Percentiles rank a stretch among this genome's conserved stretches.
Conservation (phyloP, 768 basidiomycete genomes). For the Xerocomus potaroensis region DNA sequence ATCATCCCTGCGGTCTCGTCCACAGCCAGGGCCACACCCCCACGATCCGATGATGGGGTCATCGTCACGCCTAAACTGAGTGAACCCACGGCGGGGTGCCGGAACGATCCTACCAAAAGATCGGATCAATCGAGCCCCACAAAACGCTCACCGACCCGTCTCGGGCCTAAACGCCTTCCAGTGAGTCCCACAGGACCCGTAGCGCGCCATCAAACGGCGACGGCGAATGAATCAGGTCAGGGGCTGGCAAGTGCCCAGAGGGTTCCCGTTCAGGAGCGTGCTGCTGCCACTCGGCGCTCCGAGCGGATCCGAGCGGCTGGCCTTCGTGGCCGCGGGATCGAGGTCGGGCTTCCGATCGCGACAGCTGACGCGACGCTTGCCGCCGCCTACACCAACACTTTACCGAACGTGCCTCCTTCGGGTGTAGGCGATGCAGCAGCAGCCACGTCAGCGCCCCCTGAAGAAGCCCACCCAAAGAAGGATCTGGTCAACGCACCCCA, state of each 20-base stretch:
- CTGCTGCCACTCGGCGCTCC: not conserved
- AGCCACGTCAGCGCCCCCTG: not conserved
- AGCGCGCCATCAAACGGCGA: not conserved
- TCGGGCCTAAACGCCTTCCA: conserved; percentile 5
- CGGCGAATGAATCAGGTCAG: not conserved
- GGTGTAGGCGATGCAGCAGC: not conserved
- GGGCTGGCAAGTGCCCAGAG: not conserved
- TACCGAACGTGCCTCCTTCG: too few relatives aligned
- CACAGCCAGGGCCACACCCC: not conserved
- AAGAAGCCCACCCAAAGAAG: not conserved
- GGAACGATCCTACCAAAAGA: not conserved
- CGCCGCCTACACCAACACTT: too few relatives aligned
- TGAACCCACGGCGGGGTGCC: not conserved
- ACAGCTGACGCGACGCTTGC: not conserved
- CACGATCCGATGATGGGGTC: not conserved
- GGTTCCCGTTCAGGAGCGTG: not conserved
- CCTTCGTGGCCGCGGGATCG: not conserved
- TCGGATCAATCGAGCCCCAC: not conserved
- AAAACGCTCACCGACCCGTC: not conserved
- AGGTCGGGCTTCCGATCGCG: not conserved
- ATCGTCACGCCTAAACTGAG: not conserved
- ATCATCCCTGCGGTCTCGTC: not conserved
- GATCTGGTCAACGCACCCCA: not conserved
- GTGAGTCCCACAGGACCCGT: not conserved
- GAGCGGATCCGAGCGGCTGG: not conserved